Evolutionary conservation across 257 asterid species (phyloP).

Genomic region (Petrea volubilis): DNA sequence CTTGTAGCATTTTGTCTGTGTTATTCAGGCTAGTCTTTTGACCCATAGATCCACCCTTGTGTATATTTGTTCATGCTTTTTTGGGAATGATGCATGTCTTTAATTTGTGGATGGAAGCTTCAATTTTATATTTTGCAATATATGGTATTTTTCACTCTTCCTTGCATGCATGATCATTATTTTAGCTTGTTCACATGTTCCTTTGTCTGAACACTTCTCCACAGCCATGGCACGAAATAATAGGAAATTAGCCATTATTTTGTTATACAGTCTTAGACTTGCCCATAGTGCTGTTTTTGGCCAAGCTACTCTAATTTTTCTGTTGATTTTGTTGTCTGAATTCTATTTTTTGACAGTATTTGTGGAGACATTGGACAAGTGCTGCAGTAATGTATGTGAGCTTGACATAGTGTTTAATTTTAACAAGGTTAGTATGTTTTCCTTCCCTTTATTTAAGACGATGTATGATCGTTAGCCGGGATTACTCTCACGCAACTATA

Average conservation of each 20-base stretch:
- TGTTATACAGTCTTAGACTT: not conserved
- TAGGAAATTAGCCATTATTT: no score
- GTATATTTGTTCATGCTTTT: not conserved
- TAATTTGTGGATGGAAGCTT: not conserved
- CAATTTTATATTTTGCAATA: not conserved
- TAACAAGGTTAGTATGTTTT: constrained; percentile 66
- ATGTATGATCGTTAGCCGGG: not conserved
- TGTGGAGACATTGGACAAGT: constrained; percentile 92
- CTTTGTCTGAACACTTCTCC: not conserved
- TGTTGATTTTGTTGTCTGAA: constrained; percentile 6
- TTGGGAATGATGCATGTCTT: not conserved
- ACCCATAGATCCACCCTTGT: not conserved
- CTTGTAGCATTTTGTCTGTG: not conserved
- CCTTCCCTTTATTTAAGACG: constrained; percentile 6
- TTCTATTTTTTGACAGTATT: constrained; percentile 58
- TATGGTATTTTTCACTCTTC: not conserved
- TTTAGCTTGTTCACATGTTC: not conserved
- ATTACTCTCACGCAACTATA: not conserved
- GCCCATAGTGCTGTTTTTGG: constrained; percentile 5
- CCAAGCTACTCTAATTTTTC: not conserved
- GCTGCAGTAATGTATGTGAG: constrained; percentile 92
- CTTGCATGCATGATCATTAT: not conserved
- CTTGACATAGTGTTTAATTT: constrained; percentile 90
- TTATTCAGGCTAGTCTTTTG: not conserved
- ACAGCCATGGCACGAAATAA: not conserved